Conservation (phyloP, 2,329 filamentous ascomycete species). For the Ophiocordyceps camponoti-leonardi region DNA sequence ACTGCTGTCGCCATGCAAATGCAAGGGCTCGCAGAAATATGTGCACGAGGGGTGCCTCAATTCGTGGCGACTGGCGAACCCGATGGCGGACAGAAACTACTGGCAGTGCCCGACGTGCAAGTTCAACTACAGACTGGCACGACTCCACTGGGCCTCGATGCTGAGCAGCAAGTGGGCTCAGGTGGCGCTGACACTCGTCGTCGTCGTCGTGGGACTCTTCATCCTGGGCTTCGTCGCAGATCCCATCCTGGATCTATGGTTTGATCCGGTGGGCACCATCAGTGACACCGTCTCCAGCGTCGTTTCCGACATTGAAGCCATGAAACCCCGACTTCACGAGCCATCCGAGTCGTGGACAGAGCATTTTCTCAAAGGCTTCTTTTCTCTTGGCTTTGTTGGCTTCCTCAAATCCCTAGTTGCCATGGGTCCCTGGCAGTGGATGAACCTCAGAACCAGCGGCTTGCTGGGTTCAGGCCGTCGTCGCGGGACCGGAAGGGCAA, state of each 20-base stretch:
- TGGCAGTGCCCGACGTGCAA: conserved; percentile 80
- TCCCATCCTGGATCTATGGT: conserved; percentile 75
- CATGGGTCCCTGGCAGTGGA: conserved; percentile 61
- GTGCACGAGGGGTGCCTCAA: conserved; percentile 85
- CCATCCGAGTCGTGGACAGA: conserved; percentile 50
- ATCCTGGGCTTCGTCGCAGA: conserved; percentile 81
- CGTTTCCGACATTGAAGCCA: conserved; percentile 21
- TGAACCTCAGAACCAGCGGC: conserved; percentile 50
- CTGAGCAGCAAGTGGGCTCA: conserved; percentile 52
- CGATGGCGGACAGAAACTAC: conserved; percentile 48
- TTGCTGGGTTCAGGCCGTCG: conserved; percentile 32
- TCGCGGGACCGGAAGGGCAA: conserved; percentile 53
- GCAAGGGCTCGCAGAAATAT: conserved; percentile 84
- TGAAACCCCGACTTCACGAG: conserved; percentile 22
- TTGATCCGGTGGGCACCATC: conserved; percentile 56
- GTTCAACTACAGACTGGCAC: conserved; percentile 64
- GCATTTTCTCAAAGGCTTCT: conserved; percentile 78
- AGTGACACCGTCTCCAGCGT: conserved; percentile 30
- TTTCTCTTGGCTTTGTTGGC: conserved; percentile 76
- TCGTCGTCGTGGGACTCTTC: conserved; percentile 61
- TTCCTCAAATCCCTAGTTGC: conserved; percentile 66
- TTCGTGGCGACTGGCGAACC: conserved; percentile 63
- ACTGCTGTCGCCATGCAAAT: conserved; percentile 77
- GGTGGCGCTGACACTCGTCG: conserved; percentile 49
- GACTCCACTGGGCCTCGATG: conserved; percentile 58